Base-by-base conservation (phyloP, 345 rosid genomes). In the Hypericum androsaemum region DNA sequence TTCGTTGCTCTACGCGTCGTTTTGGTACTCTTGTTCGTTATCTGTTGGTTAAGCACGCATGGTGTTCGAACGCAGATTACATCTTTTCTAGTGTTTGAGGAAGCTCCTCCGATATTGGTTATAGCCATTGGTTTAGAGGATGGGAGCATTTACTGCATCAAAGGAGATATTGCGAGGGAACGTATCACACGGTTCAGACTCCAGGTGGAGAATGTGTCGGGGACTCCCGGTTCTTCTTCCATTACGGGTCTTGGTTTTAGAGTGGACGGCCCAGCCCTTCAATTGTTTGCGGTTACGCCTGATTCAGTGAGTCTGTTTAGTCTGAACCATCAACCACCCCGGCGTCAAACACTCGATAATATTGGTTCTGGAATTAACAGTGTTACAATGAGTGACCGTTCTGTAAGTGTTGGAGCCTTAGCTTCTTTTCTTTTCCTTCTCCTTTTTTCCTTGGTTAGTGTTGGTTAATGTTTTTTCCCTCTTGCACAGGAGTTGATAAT, bases 121-220 rank as follows among this genome's bases (percentile, higher is more conserved):
- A 81, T 92, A 15, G 97, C 95, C 42, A 80, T 88, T 65, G 98
- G 98, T 5, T 66, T 92, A 65, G 89, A 83, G 59, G 88, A 79
- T 60, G 86, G 97, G 14, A 78, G 75, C 53, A 71, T 88, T 69
- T 92, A 92, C 62, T 83, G 95, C 68, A 85, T 92, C 67, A 88
- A 92, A 74, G 98, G 98, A 39, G 98, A 92, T 51, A 88, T 92
- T 58, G 98, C 95, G 2, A 72, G 95, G 54, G 98, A 90, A 63
- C 86, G 98, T 45, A 90, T 90, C 52, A 74, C 85, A 1, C 82
- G 96, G 4, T 90, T 82, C 66, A 84, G 79, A 81, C 95, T 90
- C 56, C 86, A 82, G 75, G 82, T 81, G 39, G 84, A 81, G 43
- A 68, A 41, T 65, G 43, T n/a, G 49, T 71, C 71, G 7, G 74